Evolutionary conservation across 495 filamentous ascomycete genomes (phyloP), one percentile per base, ranked within the genome.

Genomic region (Daldinia bambusicola): DNA sequence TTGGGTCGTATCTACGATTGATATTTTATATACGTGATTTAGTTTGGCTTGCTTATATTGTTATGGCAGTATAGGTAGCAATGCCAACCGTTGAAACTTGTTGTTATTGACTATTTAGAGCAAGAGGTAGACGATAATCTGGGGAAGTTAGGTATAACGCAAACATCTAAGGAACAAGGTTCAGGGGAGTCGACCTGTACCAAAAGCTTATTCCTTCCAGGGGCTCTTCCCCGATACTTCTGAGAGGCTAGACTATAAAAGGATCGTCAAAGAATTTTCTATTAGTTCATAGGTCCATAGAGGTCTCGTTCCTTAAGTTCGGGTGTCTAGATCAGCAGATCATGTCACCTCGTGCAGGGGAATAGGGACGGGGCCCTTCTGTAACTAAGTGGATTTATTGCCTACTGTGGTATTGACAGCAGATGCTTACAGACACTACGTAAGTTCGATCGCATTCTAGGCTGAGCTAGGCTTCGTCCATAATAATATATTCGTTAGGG

Each of bases 401-500:
- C 8, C 14, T 53, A 14, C 51, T 32, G 18, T 26, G 22, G 50
- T 52, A 59, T 61, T 64, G 40, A 18, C 58, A 62, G n/a, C 40
- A 4, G n/a, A 55, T 22, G 18, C 36, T 53, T 48, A 53, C 62
- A 45, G 26, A 26, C 26, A 26, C 26, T 51, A 59, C 63, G 26
- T 8, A 22, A 14, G 63, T 68, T 73, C 70, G 70, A 73, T 69
- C 62, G 61, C 61, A 69, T 73, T 73, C 66, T 66, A 73, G 70
- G 61, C 66, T 66, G 43, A 61, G 36, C 56, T 36, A 57, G 52
- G 37, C 36, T 50, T 50, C 12, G 18, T 13, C 38, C 32, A 30
- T 51, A 32, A 45, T 52, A 38, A 41, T 52, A 64, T 63, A 50
- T 61, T 37, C 14, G 40, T 69, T 37, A 51, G 52, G 65, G 66